Base-by-base conservation (phyloP, 108 stramenopile genomes). In the Cyclotella sp. region DNA sequence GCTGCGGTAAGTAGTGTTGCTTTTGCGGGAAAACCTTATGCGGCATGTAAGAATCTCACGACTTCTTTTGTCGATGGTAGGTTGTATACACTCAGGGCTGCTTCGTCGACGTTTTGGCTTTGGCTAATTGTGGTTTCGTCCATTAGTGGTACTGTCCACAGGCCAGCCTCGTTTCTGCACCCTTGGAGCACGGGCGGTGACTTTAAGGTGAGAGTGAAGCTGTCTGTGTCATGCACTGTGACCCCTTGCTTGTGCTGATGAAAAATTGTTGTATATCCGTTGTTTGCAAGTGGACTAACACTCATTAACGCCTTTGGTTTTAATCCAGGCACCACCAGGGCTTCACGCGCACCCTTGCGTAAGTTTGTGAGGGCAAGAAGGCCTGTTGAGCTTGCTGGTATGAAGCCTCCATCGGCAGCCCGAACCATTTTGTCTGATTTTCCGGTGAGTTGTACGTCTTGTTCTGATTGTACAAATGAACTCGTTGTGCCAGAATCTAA, bases 41-140 rank as follows among this genome's bases (percentile, higher is more conserved):
- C 49, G 26, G 84, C 84, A 65, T 84, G 84, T 18, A 21, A 18
- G 58, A 76, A 84, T 63, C 63, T 62, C 27, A 80, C 62, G 29
- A 52, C 72, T 10, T 76, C 69, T 40, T 51, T 51, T 51, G 69
- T 58, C 24, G 57, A 58, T 27, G 57, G 57, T 27, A 58, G 27
- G 27, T 58, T 54, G 46, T 66, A 66, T 21, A 66, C 65, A 19
- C 21, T 44, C 65, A 66, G 28, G 16, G 65, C 65, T 15, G 65
- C 46, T 44, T 66, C 21, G 40, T 44, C 41, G 13, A 66, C 41
- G 18, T 66, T 47, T 14, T 44, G 41, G 65, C 43, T 44, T 14
- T 28, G 41, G 42, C 65, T 66, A 43, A 66, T 66, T 43, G 65
- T 19, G 44, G 65, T 12, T 42, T 66, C 65, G 22, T 66, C 44